These are phyloP conservation scores for Umbelopsis sp. DNA, from an alignment of 371 early-diverging fungal species.

Conservation along the genomic window DNA sequence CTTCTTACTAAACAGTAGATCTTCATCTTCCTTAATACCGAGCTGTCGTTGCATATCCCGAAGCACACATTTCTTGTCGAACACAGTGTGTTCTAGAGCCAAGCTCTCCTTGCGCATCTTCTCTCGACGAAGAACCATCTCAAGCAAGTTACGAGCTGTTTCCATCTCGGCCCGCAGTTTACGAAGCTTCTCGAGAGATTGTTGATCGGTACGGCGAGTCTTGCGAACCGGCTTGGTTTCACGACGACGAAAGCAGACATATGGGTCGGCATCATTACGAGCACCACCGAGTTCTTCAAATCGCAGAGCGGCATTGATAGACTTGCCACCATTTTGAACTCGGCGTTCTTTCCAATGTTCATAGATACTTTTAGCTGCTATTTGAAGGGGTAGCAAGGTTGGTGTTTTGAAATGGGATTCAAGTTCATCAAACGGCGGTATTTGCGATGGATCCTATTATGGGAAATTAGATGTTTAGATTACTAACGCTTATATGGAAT, in stretches of 20 bases:
- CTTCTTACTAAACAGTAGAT: slow-evolving; percentile 40
- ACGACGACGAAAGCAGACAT: slow-evolving; percentile 95
- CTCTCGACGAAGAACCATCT: slow-evolving; percentile 84
- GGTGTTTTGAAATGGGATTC: slow-evolving; percentile 29
- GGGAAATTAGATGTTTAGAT: background rate
- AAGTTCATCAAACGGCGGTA: slow-evolving; percentile 42
- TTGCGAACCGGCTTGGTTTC: slow-evolving; percentile 89
- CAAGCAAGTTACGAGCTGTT: slow-evolving; percentile 73
- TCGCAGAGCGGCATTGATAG: slow-evolving; percentile 69
- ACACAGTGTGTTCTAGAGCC: slow-evolving; percentile 65
- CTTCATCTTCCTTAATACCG: slow-evolving; percentile 61
- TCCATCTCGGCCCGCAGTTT: slow-evolving; percentile 83
- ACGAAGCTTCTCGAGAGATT: slow-evolving; percentile 82
- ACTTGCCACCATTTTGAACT: slow-evolving; percentile 46
- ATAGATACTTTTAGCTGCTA: slow-evolving; percentile 31
- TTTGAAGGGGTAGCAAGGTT: slow-evolving; percentile 28
- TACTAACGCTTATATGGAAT: background rate
- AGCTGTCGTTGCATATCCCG: slow-evolving; percentile 57
- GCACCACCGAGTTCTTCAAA: slow-evolving; percentile 57
- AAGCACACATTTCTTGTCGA: slow-evolving; percentile 58
- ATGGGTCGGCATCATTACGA: slow-evolving; percentile 86
- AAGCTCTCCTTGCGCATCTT: slow-evolving; percentile 71
- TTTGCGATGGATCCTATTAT: slow-evolving; percentile 43
- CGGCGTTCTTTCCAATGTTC: slow-evolving; percentile 55
- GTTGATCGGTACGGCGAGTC: slow-evolving; percentile 87